These are phyloP conservation scores for Entophlyctis luteolus DNA, from an alignment of 192 early-diverging fungal species.

Conservation along the genomic window DNA sequence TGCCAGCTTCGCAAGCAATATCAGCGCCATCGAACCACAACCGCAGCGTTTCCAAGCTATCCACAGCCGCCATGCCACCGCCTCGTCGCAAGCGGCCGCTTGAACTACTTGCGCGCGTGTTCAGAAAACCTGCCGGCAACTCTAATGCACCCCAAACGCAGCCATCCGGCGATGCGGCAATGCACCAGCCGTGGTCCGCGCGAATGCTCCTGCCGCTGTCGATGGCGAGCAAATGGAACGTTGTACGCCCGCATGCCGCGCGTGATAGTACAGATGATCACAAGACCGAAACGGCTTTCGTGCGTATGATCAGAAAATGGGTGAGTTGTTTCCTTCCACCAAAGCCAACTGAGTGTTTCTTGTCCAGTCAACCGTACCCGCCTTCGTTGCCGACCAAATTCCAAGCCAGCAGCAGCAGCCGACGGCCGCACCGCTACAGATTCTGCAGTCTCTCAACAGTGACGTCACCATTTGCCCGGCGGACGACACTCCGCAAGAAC, in stretches of 20 bases:
- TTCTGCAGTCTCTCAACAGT: neutral
- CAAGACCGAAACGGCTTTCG: neutral
- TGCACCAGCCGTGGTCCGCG: neutral
- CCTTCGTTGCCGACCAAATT: neutral
- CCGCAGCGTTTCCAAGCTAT: neutral
- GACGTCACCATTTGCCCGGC: neutral
- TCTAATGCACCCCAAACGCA: no score
- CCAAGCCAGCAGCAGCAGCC: neutral
- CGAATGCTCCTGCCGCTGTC: neutral
- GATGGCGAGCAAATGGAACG: neutral
- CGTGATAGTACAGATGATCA: neutral
- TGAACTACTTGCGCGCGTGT: neutral
- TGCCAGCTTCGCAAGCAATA: neutral
- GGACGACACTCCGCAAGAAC: neutral
- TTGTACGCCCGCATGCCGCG: neutral
- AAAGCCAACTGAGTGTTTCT: neutral
- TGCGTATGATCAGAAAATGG: slow-evolving; percentile 2
- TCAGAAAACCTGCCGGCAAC: no score
- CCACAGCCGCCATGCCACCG: neutral
- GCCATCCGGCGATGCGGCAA: no score
- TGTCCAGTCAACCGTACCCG: slow-evolving; percentile 14
- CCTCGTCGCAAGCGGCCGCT: neutral
- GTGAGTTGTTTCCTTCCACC: neutral
- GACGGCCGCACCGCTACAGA: neutral
- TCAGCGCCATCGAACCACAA: neutral